Conservation (phyloP, 2,329 filamentous ascomycete genomes). For the Epichloe elymi region DNA sequence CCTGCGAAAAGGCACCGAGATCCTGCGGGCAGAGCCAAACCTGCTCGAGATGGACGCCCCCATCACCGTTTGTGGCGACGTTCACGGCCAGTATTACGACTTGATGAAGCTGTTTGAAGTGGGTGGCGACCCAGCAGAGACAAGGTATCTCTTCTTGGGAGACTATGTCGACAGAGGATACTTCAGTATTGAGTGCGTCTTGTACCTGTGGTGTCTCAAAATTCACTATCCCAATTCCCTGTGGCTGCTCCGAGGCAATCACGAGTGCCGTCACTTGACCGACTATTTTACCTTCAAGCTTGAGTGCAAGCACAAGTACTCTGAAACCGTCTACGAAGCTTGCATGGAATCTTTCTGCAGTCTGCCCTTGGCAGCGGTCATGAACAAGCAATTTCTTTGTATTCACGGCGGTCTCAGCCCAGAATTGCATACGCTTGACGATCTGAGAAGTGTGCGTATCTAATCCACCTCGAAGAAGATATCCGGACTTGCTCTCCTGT, state of each 20-base stretch:
- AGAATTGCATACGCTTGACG: slow-evolving; percentile 89
- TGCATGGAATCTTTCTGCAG: slow-evolving; percentile 98
- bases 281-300: slow-evolving; percentile 99
- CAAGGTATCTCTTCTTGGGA: slow-evolving; percentile 89
- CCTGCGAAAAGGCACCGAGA: slow-evolving; percentile 72
- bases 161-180: slow-evolving; percentile 98
- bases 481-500: too few relatives aligned
- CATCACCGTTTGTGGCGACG: slow-evolving; percentile 96
- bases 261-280: slow-evolving; percentile 96
- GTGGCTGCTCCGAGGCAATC: slow-evolving; percentile 94
- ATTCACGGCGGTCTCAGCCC: slow-evolving; percentile 95
- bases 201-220: slow-evolving; percentile 96
- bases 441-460: slow-evolving; percentile 67
- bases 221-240: slow-evolving; percentile 98
- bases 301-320: slow-evolving; percentile 99
- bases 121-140: slow-evolving; percentile 90
- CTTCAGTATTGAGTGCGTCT: slow-evolving; percentile 97
- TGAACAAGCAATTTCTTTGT: slow-evolving; percentile 99
- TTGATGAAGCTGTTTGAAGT: slow-evolving; percentile 99
- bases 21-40: slow-evolving; percentile 84
- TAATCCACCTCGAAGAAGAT: neutral
- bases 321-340: slow-evolving; percentile 86
- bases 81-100: slow-evolving; percentile 98
- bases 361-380: slow-evolving; percentile 84
- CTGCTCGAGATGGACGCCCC: slow-evolving; percentile 98